Percentiles rank a stretch among this genome's conserved stretches.
Evolutionary conservation across 2,329 filamentous ascomycete genomes (phyloP).

Genomic region (Escovopsis weberi): DNA sequence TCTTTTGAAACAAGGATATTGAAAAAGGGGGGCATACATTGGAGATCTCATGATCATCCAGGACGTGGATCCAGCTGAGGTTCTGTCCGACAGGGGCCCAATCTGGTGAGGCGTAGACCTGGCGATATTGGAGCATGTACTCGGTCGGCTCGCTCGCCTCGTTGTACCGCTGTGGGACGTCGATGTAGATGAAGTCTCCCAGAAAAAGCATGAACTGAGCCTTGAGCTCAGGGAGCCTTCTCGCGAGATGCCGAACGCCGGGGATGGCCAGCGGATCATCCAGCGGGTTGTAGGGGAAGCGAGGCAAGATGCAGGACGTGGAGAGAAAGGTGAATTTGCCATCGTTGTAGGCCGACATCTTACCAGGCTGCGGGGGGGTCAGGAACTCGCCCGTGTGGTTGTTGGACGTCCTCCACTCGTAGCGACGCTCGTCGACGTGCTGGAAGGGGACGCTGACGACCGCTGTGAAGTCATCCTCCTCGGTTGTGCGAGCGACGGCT

Average conservation of each 20-base stretch:
- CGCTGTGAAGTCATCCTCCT: constrained; percentile 72
- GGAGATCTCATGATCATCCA: constrained; percentile 91
- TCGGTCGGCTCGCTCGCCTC: constrained; percentile 43
- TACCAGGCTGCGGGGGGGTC: constrained; percentile 57
- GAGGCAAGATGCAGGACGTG: constrained; percentile 82
- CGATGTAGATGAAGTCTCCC: constrained; percentile 80
- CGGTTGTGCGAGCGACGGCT: constrained; percentile 48
- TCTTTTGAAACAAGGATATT: not conserved
- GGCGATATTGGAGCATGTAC: constrained; percentile 83
- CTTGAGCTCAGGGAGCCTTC: constrained; percentile 54
- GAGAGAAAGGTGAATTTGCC: constrained; percentile 80
- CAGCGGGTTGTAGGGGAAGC: constrained; percentile 78
- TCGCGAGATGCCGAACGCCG: constrained; percentile 62
- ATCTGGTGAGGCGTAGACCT: constrained; percentile 90
- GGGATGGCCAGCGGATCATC: constrained; percentile 70
- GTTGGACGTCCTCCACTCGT: constrained; percentile 77
- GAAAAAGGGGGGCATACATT: constrained; percentile 50
- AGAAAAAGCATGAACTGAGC: constrained; percentile 72
- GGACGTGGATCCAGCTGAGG: constrained; percentile 92
- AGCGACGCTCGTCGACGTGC: constrained; percentile 55
- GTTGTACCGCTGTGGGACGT: constrained; percentile 73
- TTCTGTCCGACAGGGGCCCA: constrained; percentile 64
- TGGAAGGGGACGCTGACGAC: constrained; percentile 49
- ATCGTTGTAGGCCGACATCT: constrained; percentile 41
- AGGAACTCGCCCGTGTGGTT: constrained; percentile 74